These are phyloP conservation scores for Globisporangium irregulare DNA, from an alignment of 352 stramenopile genomes.

Conservation along the genomic window DNA sequence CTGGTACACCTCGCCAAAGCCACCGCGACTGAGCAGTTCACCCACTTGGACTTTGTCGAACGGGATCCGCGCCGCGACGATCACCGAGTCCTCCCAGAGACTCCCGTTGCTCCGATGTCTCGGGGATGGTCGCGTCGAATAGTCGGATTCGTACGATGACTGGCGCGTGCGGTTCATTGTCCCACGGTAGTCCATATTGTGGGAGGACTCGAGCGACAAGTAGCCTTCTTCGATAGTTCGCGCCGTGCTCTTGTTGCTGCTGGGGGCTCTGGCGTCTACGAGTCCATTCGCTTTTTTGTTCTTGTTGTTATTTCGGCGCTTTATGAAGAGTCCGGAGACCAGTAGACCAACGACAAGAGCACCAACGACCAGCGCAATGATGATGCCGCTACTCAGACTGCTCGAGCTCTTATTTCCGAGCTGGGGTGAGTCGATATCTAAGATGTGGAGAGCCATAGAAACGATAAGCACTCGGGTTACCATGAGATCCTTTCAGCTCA, in stretches of 20 bases:
- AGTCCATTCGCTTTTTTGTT: not conserved
- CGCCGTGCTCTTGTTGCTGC: conserved; percentile 2
- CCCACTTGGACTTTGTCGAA: conserved; percentile 35
- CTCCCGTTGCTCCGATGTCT: conserved; percentile 9
- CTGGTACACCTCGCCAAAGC: conserved; percentile 36
- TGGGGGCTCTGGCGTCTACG: not conserved
- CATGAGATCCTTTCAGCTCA: not conserved
- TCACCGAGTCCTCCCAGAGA: conserved; percentile 36
- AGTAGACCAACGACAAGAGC: conserved; percentile 15
- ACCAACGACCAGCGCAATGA: conserved; percentile 10
- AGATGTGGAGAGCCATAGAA: not conserved
- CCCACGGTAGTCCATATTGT: not conserved
- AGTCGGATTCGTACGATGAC: conserved; percentile 7
- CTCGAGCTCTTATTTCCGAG: not conserved
- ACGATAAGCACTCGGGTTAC: not conserved
- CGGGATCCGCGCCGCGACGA: conserved; percentile 35
- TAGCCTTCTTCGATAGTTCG: conserved; percentile 4
- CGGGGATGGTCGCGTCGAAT: not conserved
- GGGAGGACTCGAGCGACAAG: conserved; percentile 9
- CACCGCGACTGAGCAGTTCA: conserved; percentile 31
- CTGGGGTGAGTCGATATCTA: not conserved
- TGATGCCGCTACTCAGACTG: conserved; percentile 7
- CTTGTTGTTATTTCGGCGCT: conserved; percentile 5
- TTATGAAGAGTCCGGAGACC: conserved; percentile 11
- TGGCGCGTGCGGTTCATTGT: conserved; percentile 14